Percentiles rank a stretch among this genome's conserved stretches.
Conservation (phyloP, 1,284 basidiomycete genomes). For the Naganishia sp. region DNA sequence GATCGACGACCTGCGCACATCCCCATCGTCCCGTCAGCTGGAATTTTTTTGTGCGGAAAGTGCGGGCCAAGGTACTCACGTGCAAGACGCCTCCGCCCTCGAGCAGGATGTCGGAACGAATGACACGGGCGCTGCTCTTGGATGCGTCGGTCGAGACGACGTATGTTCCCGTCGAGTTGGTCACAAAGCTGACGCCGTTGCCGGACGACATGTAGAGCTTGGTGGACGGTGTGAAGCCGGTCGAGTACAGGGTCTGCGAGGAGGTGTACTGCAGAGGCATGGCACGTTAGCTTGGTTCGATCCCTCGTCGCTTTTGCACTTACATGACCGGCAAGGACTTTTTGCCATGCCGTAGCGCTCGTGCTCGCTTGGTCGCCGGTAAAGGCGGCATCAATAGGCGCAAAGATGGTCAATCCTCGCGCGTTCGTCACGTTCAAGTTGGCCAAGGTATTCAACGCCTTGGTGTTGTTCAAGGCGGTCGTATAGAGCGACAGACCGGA, state of each 20-base stretch:
- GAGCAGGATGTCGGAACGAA: conserved; percentile 44
- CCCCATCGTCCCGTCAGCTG: neutral
- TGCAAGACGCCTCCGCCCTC: conserved; percentile 48
- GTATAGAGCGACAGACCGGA: conserved; percentile 40
- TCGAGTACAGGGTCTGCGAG: conserved; percentile 43
- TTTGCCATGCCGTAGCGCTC: conserved; percentile 27
- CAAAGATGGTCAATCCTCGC: conserved; percentile 49
- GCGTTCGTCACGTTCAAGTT: conserved; percentile 28
- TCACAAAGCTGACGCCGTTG: conserved; percentile 35
- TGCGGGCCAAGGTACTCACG: conserved; percentile 37
- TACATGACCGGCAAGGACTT: conserved; percentile 42
- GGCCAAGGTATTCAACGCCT: conserved; percentile 34
- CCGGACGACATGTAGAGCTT: conserved; percentile 41
- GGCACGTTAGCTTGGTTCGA: neutral
- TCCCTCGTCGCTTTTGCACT: conserved; percentile 28
- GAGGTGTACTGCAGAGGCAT: conserved; percentile 41
- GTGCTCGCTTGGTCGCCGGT: conserved; percentile 32
- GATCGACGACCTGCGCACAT: conserved; percentile 19
- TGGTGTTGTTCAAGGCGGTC: conserved; percentile 33
- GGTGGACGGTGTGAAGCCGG: conserved; percentile 34
- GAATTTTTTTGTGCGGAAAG: too few species aligned
- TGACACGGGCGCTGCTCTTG: conserved; percentile 37
- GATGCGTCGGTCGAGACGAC: conserved; percentile 36
- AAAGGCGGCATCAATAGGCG: conserved; percentile 44
- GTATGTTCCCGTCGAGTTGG: conserved; percentile 38